Base-by-base conservation (phyloP, 1,284 basidiomycete species). In the Moniliella sp. region DNA sequence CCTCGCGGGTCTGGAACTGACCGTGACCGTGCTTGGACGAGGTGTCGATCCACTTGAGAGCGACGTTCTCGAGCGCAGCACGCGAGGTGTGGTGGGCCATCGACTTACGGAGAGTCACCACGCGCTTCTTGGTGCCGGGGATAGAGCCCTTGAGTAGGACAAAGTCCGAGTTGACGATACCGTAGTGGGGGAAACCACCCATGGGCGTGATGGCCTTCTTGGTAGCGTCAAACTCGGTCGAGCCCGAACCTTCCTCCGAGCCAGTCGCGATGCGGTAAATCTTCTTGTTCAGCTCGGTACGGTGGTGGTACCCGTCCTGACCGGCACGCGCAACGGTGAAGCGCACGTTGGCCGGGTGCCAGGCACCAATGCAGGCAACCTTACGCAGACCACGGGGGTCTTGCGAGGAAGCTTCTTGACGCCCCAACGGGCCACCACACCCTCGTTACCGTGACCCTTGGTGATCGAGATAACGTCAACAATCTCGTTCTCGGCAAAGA, bases 371-470 rank as follows among this genome's bases (percentile, higher is more conserved):
- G 77, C 91, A 99, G 63, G 88, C 88, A 52, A 59, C 46, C 54
- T 94, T 93, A 65, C 86, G 80, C 56, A 93, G 79, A 81, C 88
- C 88, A 67, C 88, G 88, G 75, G 88, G 37, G 88, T 94, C 73
- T 97, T 94, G 58, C 88, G 73, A 39, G 88, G 88, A 42, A 97
- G 73, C 70, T 86, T 88, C 76, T 84, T 94, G 64, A 81, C 86
- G 52, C 91, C 91, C 91, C 91, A 97, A 66, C 91, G 76, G 66
- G 83, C 79, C 48, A 86, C 97, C n/a, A 94, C 88, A 76, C 91
- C 91, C 72, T 94, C 86, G 67, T 84, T 93, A 61, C 91, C 91
- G 65, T 94, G 81, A 75, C 91, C 91, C 71, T 91, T 93, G 59
- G 91, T 94, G 43, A 99, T 88, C 48, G 79, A 88, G 64, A 97